Conservation (phyloP, 345 rosid genomes). For the Odontarrhena argentea region DNA sequence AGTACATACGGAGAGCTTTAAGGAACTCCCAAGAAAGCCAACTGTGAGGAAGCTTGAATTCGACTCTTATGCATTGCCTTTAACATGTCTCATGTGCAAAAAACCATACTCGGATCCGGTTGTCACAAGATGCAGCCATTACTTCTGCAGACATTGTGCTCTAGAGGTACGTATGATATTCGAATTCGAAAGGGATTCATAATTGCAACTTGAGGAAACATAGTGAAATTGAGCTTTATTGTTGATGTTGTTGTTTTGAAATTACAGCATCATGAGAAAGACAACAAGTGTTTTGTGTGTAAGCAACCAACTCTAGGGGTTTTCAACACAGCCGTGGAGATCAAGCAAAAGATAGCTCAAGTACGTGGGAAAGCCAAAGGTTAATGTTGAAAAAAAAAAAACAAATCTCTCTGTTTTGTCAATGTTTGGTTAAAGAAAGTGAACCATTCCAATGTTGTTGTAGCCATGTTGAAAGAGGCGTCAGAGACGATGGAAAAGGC, state of each 20-base stretch:
- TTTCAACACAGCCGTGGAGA: conserved; percentile 69
- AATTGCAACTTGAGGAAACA: not conserved
- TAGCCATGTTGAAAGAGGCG: conserved; percentile 17
- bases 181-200: not conserved
- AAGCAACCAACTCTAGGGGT: conserved; percentile 65
- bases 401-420: not conserved
- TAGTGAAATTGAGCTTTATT: not conserved
- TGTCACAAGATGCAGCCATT: conserved; percentile 69
- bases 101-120: conserved; percentile 68
- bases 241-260: not conserved
- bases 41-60: conserved; percentile 52
- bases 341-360: conserved; percentile 38
- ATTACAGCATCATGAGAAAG: conserved; percentile 62
- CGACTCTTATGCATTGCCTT: conserved; percentile 55
- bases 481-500: not conserved
- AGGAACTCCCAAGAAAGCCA: not conserved
- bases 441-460: not conserved
- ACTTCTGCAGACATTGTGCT: conserved; percentile 76
- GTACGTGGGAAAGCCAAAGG: conserved; percentile 20
- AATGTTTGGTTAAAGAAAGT: not conserved
- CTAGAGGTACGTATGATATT: conserved; percentile 49
- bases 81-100: conserved; percentile 70
- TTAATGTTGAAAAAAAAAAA: not conserved
- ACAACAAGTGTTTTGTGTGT: conserved; percentile 75
- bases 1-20: too few relatives aligned